A percentile compares a stretch with the other conserved stretches of the same genome.
phyloP scores from a whole-genome alignment of 805 yeast genomes.

The Ogataea methylovora region DNA sequence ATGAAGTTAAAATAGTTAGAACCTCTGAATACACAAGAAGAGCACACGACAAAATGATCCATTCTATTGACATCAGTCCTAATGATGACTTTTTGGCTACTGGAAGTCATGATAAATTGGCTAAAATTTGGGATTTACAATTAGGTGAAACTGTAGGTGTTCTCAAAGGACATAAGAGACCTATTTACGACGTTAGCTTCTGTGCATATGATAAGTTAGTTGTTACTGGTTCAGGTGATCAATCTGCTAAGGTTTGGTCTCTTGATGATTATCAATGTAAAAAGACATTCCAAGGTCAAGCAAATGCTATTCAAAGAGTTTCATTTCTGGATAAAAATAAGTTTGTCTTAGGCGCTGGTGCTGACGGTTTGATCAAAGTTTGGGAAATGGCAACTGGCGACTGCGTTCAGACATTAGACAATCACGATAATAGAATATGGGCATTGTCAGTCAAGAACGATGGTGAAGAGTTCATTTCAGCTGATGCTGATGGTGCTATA shows the following conservation, averaged over 20 bases:
- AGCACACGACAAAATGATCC: constrained; percentile 96
- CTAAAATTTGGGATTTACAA: constrained; percentile 80
- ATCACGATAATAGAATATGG: constrained; percentile 94
- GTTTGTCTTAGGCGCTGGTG: constrained; percentile 75
- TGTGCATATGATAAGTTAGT: constrained; percentile 71
- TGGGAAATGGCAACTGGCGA: constrained; percentile 83
- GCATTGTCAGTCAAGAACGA: constrained; percentile 62
- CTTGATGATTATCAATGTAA: constrained; percentile 66
- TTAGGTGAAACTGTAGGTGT: constrained; percentile 85
- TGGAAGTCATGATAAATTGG: constrained; percentile 89
- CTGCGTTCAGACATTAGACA: constrained; percentile 75
- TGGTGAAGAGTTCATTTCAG: constrained; percentile 67
- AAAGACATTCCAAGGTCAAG: constrained; percentile 88
- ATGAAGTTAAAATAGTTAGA: constrained; percentile 29
- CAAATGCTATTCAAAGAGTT: constrained; percentile 84
- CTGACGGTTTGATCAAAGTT: constrained; percentile 87
- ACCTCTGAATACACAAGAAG: constrained; percentile 82
- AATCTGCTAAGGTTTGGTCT: constrained; percentile 85
- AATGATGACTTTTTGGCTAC: constrained; percentile 85
- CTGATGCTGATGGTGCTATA: constrained; percentile 93
- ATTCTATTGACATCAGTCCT: constrained; percentile 83
- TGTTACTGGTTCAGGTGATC: constrained; percentile 88
- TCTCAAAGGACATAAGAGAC: constrained; percentile 86
- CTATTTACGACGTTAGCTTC: constrained; percentile 87
- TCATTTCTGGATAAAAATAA: constrained; percentile 58